phyloP scores from a whole-genome alignment of 345 rosid species.

The Gynandropsis gynandra region DNA sequence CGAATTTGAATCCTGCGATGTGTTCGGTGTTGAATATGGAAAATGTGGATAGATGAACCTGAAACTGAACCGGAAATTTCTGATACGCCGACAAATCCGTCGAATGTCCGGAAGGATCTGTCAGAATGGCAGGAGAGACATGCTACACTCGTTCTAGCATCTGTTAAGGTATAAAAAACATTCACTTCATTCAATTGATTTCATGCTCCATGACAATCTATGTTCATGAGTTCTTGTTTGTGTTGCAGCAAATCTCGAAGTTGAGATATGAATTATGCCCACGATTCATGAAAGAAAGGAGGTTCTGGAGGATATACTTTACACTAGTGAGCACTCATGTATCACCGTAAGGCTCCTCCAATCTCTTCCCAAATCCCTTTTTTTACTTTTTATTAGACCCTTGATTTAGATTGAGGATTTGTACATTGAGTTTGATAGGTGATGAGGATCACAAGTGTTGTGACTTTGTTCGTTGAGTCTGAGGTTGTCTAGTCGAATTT shows the following conservation, averaged over 20 bases:
- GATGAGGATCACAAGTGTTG: too few species aligned
- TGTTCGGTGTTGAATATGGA: constrained; percentile 1
- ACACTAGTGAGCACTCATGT: constrained; percentile 89
- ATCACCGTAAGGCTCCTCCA: constrained; percentile 51
- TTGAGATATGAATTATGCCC: constrained; percentile 89
- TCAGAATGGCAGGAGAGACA: constrained; percentile 95
- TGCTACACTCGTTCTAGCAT: constrained; percentile 82
- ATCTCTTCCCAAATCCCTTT: background rate
- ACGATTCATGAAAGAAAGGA: constrained; percentile 80
- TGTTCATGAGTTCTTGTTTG: background rate
- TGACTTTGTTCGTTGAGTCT: too few species aligned
- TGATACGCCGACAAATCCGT: constrained; percentile 32
- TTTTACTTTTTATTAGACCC: constrained; percentile 1
- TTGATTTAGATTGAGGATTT: constrained; percentile 3
- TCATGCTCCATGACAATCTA: background rate
- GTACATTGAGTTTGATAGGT: background rate
- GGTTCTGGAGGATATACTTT: constrained; percentile 93
- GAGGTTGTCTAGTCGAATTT: too few species aligned
- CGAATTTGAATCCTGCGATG: constrained; percentile 2
- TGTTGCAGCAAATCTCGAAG: constrained; percentile 68
- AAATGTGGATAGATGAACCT: constrained; percentile 22
- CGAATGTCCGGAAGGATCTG: constrained; percentile 87
- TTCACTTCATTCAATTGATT: background rate
- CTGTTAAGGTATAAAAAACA: constrained; percentile 58
- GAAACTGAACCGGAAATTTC: constrained; percentile 42